Percentiles rank a stretch among this genome's conserved stretches.
phyloP scores from a whole-genome alignment of 2,329 filamentous ascomycete genomes.

The Colletotrichum chlorophyti region DNA sequence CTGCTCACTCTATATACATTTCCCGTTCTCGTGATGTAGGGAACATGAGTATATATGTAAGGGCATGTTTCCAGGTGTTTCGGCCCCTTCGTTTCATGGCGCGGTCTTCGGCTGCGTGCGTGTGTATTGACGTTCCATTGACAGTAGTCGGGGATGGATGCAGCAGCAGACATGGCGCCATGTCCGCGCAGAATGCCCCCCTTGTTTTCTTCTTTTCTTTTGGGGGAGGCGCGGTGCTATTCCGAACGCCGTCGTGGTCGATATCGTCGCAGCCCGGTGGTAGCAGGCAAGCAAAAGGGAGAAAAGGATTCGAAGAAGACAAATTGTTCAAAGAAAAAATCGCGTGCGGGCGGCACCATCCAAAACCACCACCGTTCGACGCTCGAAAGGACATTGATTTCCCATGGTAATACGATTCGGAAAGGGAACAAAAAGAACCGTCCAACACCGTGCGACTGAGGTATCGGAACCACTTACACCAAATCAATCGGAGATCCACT shows the following conservation, averaged over 20 bases:
- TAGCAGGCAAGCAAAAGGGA: neutral
- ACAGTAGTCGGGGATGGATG: too few relatives aligned
- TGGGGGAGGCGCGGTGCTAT: neutral
- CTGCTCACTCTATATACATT: neutral
- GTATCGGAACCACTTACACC: too few relatives aligned
- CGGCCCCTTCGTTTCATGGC: slow-evolving; percentile 1
- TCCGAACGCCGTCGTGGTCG: neutral
- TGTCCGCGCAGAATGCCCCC: neutral
- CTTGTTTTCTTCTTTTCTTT: too few relatives aligned
- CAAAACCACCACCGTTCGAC: slow-evolving; percentile 1
- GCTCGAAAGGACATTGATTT: slow-evolving; percentile 4
- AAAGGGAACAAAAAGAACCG: slow-evolving; percentile 27
- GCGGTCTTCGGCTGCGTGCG: too few relatives aligned
- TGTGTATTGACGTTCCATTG: too few relatives aligned
- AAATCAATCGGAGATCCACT: slow-evolving; percentile 29
- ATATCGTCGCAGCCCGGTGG: neutral
- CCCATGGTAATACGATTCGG: slow-evolving; percentile 25
- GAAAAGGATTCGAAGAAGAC: slow-evolving; percentile 2
- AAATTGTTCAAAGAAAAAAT: slow-evolving; percentile 29
- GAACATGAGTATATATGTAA: neutral
- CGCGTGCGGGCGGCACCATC: slow-evolving; percentile 18
- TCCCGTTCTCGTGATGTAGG: slow-evolving; percentile 11
- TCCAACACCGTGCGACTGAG: slow-evolving; percentile 17
- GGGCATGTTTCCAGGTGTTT: slow-evolving; percentile 1
- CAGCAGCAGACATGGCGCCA: slow-evolving; percentile 3